A percentile compares a stretch with the other conserved stretches of the same genome.
These are phyloP conservation scores for Metarhizium rileyi DNA, from an alignment of 2,329 filamentous ascomycete genomes.

Conservation along the genomic window DNA sequence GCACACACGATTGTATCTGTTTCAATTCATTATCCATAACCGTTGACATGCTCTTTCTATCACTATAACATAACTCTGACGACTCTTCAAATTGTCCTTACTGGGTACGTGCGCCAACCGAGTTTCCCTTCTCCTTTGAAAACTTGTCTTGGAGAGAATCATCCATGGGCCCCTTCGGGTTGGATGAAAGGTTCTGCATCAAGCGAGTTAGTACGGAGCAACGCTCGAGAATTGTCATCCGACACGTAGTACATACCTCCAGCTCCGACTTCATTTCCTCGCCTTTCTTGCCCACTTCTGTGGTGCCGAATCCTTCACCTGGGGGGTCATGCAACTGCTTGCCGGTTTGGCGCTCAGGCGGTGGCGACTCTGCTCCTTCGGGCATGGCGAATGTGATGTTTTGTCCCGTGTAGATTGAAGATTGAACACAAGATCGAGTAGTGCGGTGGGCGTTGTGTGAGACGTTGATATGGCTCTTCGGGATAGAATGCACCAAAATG, in stretches of 20 bases:
- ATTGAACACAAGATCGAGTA: no score
- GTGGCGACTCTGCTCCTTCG: conserved; percentile 52
- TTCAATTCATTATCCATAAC: neutral
- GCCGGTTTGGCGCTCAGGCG: conserved; percentile 57
- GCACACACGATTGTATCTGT: neutral
- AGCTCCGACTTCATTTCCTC: conserved; percentile 41
- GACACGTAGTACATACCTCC: conserved; percentile 26
- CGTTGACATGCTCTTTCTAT: neutral
- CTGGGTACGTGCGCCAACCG: conserved; percentile 1
- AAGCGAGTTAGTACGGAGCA: neutral
- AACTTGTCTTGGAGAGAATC: conserved; percentile 52
- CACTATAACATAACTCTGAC: neutral
- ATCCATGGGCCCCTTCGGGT: conserved; percentile 56
- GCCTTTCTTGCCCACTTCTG: conserved; percentile 44
- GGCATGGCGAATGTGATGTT: conserved; percentile 47
- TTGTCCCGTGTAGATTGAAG: no score
- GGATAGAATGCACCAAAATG: no score
- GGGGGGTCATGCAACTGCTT: conserved; percentile 52
- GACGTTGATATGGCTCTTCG: neutral
- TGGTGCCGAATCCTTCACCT: conserved; percentile 46
- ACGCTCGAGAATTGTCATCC: neutral
- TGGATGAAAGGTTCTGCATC: conserved; percentile 44
- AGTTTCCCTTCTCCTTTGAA: conserved; percentile 31
- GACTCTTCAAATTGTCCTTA: conserved; percentile 4
- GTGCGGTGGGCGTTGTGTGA: neutral